phyloP scores from a whole-genome alignment of 139 green algal genomes.

The Desmodesmus armatus region DNA sequence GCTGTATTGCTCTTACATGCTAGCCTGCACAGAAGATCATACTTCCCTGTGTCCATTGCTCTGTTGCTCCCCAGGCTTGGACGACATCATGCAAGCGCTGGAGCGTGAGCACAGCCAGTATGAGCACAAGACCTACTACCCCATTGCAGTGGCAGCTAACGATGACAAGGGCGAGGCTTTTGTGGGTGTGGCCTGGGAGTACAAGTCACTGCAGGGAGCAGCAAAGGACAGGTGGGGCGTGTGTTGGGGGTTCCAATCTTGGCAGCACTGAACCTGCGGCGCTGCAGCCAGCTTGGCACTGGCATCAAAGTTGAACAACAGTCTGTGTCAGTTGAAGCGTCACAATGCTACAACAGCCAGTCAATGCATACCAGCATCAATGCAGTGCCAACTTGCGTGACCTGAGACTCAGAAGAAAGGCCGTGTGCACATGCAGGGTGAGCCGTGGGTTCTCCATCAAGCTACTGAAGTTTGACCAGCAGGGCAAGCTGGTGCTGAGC shows the following conservation, averaged over 20 bases:
- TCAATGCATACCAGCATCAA: too few species aligned
- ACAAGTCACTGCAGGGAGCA: too few species aligned
- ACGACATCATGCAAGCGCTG: slow-evolving; percentile 13
- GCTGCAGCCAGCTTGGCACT: too few species aligned
- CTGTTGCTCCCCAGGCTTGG: neutral
- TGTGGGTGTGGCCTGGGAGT: slow-evolving; percentile 39
- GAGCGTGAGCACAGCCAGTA: slow-evolving; percentile 27
- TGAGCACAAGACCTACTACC: slow-evolving; percentile 33
- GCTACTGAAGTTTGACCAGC: slow-evolving; percentile 14
- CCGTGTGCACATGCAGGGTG: neutral
- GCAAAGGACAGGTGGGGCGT: too few species aligned
- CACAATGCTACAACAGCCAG: too few species aligned
- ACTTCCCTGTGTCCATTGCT: too few species aligned
- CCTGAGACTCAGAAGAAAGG: too few species aligned
- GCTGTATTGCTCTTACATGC: too few species aligned
- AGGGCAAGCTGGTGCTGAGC: slow-evolving; percentile 13
- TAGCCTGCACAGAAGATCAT: too few species aligned
- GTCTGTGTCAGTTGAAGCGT: neutral
- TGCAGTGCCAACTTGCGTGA: too few species aligned
- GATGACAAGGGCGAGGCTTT: slow-evolving; percentile 13
- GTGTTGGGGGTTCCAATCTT: too few species aligned
- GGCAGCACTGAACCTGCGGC: too few species aligned
- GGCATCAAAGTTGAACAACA: neutral
- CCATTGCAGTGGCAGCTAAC: slow-evolving; percentile 33
- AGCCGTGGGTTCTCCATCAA: slow-evolving; percentile 43